phyloP scores from a whole-genome alignment of 2,329 filamentous ascomycete genomes.

The Xylariaceae sp. region DNA sequence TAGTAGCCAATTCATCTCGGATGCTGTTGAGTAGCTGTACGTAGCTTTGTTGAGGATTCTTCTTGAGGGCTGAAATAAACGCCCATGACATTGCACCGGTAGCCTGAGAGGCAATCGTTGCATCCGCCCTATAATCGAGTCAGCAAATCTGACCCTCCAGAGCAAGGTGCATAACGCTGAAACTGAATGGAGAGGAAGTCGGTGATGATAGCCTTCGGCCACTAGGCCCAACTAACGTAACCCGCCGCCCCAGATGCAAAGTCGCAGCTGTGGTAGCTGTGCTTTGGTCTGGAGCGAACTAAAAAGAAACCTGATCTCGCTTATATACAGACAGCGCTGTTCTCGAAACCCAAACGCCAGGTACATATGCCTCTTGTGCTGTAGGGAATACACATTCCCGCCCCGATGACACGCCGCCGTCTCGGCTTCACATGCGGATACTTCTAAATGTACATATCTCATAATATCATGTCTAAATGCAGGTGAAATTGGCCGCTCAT shows the following conservation, averaged over 20 bases:
- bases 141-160: conserved; percentile 18
- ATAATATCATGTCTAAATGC: background rate
- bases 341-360: conserved; percentile 6
- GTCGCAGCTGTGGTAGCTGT: conserved; percentile 39
- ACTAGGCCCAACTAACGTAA: conserved; percentile 43
- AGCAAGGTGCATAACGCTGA: background rate
- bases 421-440: conserved; percentile 1
- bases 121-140: conserved; percentile 73
- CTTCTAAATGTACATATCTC: conserved; percentile 6
- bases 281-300: conserved; percentile 47
- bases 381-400: background rate
- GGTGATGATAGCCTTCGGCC: background rate
- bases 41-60: conserved; percentile 95
- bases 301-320: conserved; percentile 23
- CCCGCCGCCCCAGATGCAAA: conserved; percentile 50
- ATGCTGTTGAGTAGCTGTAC: conserved; percentile 95
- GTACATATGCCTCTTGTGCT: background rate
- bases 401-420: background rate
- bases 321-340: conserved; percentile 29
- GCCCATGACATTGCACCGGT: conserved; percentile 99
- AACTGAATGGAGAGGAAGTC: background rate
- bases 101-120: conserved; percentile 82
- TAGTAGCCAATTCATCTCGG: conserved; percentile 80
- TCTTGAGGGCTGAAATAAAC: conserved; percentile 87
- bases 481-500: conserved; percentile 1